Conservation (phyloP, 1,139 yeast genomes). For the Geotrichum fermentans region DNA sequence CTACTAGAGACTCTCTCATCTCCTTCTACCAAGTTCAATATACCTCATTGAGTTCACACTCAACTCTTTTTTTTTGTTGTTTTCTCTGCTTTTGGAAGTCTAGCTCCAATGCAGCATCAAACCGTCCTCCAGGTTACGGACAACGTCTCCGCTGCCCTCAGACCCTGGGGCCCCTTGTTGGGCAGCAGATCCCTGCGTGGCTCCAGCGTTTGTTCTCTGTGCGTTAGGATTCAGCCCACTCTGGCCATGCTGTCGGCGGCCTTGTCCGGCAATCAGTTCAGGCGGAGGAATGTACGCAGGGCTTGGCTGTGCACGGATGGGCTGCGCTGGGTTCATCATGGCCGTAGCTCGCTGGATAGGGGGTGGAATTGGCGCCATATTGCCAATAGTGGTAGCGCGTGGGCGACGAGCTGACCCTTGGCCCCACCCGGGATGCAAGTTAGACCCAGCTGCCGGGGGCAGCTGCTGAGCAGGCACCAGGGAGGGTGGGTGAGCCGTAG, state of each 20-base stretch:
- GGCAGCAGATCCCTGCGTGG: not conserved
- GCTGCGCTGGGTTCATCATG: conserved; percentile 38
- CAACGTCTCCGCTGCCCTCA: conserved; percentile 4
- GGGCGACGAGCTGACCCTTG: conserved; percentile 30
- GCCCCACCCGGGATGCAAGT: conserved; percentile 8
- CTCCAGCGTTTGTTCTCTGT: not conserved
- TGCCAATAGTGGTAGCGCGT: conserved; percentile 42
- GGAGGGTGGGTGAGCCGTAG: not conserved
- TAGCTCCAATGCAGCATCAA: conserved; percentile 12
- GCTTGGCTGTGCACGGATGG: conserved; percentile 40
- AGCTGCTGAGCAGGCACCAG: not conserved
- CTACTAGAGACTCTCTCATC: too few species aligned
- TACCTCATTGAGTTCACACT: too few species aligned
- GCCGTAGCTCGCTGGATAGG: conserved; percentile 43
- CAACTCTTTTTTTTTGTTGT: too few species aligned
- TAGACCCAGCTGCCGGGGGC: not conserved
- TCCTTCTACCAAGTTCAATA: too few species aligned
- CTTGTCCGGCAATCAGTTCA: conserved; percentile 27
- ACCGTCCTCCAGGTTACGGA: conserved; percentile 15
- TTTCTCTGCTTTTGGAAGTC: too few species aligned
- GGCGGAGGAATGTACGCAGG: conserved; percentile 44
- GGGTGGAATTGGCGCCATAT: conserved; percentile 40
- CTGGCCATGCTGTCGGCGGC: not conserved
- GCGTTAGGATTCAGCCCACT: not conserved
- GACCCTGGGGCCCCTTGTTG: not conserved